These are phyloP conservation scores for Biscutella laevigata DNA, from an alignment of 441 rosid species.

Conservation along the genomic window DNA sequence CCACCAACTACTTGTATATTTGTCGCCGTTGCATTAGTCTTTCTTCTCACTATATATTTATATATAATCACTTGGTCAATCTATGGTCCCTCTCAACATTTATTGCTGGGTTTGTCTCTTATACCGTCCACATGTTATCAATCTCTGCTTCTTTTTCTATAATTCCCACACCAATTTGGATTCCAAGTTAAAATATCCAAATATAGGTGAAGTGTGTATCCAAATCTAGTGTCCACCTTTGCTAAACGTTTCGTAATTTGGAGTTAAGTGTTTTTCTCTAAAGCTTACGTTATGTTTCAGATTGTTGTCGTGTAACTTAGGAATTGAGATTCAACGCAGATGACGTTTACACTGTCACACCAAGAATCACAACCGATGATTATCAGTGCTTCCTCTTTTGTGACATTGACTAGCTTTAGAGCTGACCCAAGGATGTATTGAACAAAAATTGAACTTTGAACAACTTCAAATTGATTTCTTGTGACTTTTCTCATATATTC, in stretches of 20 bases:
- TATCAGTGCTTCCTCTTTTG: conserved; percentile 25
- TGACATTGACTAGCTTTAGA: conserved; percentile 27
- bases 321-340: conserved; percentile 12
- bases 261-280: neutral
- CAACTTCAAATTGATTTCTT: conserved; percentile 19
- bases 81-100: conserved; percentile 20
- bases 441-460: neutral
- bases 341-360: conserved; percentile 19
- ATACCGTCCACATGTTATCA: conserved; percentile 28
- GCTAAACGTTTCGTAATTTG: neutral
- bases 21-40: conserved; percentile 20
- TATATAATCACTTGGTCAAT: conserved; percentile 18
- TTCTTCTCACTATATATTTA: neutral
- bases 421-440: conserved; percentile 9
- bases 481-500: conserved; percentile 23
- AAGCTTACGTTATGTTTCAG: conserved; percentile 8
- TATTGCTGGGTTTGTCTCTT: conserved; percentile 11
- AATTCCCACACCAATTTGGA: neutral
- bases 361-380: conserved; percentile 9
- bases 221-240: conserved; percentile 12
- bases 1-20: conserved; percentile 15
- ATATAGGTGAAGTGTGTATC: neutral
- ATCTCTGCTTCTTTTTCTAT: too few relatives aligned
- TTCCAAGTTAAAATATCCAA: conserved; percentile 9
- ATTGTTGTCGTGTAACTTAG: conserved; percentile 3